Conservation (phyloP, 179 eudicot species). For the Amaranthus tricolor region DNA sequence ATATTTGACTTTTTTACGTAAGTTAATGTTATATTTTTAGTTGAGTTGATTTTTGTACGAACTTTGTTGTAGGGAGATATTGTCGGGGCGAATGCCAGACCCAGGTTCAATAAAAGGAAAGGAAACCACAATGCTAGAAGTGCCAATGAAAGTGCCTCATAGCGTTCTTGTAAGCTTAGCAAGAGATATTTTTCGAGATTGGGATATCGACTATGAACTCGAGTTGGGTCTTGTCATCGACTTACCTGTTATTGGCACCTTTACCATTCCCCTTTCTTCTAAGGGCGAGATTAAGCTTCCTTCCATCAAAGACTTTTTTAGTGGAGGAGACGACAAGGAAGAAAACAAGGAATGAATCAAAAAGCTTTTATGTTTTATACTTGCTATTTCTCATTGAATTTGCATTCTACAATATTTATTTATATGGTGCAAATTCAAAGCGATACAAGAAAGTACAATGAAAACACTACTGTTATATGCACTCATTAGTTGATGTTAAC, state of each 20-base stretch:
- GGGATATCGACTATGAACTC: slow-evolving; percentile 76
- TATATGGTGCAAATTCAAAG: no score
- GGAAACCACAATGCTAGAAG: slow-evolving; percentile 47
- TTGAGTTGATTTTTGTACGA: no score
- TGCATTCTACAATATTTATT: no score
- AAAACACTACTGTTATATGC: no score
- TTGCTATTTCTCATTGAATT: no score
- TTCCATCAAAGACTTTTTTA: slow-evolving; percentile 42
- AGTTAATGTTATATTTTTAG: no score
- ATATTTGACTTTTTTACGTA: no score
- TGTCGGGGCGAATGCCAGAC: slow-evolving; percentile 59
- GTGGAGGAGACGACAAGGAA: slow-evolving; percentile 20
- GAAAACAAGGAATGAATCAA: slow-evolving; percentile 14
- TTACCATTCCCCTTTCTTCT: slow-evolving; percentile 58
- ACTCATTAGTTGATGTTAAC: no score
- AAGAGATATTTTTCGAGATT: slow-evolving; percentile 52
- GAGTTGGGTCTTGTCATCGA: slow-evolving; percentile 53
- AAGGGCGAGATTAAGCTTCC: slow-evolving; percentile 81
- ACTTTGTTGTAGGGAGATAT: slow-evolving; percentile 35
- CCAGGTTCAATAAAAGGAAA: slow-evolving; percentile 63
- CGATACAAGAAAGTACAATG: no score
- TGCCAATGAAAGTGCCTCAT: slow-evolving; percentile 65
- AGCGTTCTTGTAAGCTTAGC: slow-evolving; percentile 49
- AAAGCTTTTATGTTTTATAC: neutral
- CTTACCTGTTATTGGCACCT: slow-evolving; percentile 58